Base-by-base conservation (phyloP, 2,329 filamentous ascomycete genomes). In the Aplosporella prunicola region DNA sequence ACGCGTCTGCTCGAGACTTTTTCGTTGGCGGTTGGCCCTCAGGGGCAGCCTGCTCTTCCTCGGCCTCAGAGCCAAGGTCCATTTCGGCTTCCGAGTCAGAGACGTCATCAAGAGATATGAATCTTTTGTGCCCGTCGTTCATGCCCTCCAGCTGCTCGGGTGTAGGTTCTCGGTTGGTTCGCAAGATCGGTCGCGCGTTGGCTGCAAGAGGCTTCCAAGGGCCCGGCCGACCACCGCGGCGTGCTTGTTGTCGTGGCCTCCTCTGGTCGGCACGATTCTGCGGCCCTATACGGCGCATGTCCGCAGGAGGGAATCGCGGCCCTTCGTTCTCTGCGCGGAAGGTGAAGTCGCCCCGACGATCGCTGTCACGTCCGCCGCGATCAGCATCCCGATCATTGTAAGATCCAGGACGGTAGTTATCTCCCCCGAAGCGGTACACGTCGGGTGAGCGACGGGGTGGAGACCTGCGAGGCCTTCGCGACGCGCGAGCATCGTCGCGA, bases 121-220 rank as follows among this genome's bases (percentile, higher is more conserved):
- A 70, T 20, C 59, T 58, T 29, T 57, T 52, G 10, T 56, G 48
- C 15, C 57, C 57, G 11, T 61, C 52, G 10, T 54, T 53, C 50
- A 69, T 64, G 40, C 66, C 66, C 20, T 58, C 48, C 30, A 65
- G 49, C 35, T 60, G 64, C 49, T 70, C 67, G 3, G 65, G 61
- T 20, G 57, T 64, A 17, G 56, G 54, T 15, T 58, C 58, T 31
- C 63, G 57, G 29, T 51, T 55, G n/a, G 58, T 48, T 18, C 52
- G 55, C n/a, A 70, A 52, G 18, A 70, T 55, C 13, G 59, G 57
- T 39, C 66, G 65, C 42, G 62, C 56, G 35, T 67, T 59, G 3
- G 66, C 58, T 20, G 61, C 55, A 26, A 49, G 50, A 20, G 50
- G 41, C 6, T 26, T 32, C 35, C 40, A 38, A 6, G 18, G 24